phyloP scores from a whole-genome alignment of 345 rosid species.

The Salix exigua region DNA sequence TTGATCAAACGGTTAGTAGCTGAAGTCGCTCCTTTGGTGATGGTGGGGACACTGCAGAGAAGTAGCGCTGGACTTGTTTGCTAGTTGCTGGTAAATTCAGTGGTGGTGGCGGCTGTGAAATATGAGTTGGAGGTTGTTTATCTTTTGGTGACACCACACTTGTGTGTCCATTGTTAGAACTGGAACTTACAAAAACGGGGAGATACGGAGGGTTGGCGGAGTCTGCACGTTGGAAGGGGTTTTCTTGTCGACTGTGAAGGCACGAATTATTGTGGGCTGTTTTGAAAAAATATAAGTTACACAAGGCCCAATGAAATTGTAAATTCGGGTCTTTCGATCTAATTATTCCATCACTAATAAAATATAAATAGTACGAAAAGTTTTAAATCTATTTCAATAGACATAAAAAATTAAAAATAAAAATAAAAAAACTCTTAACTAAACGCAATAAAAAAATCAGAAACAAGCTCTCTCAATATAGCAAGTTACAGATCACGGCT shows the following conservation, averaged over 20 bases:
- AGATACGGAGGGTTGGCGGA: too few species aligned
- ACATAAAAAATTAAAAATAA: too few species aligned
- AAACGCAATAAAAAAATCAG: too few species aligned
- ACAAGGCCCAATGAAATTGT: neutral
- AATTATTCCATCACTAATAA: neutral
- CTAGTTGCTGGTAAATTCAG: constrained; percentile 24
- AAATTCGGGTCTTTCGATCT: neutral
- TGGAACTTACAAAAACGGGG: neutral
- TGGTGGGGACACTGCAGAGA: constrained; percentile 43
- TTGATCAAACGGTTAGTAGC: constrained; percentile 50
- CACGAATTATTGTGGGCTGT: too few species aligned
- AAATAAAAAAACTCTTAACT: neutral
- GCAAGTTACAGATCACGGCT: too few species aligned
- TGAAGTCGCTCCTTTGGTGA: constrained; percentile 39
- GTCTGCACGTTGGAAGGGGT: too few species aligned
- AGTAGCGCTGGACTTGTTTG: constrained; percentile 57
- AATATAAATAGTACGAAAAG: neutral
- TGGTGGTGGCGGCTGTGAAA: neutral
- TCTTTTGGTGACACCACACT: neutral
- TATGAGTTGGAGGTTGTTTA: neutral
- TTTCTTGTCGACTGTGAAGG: too few species aligned
- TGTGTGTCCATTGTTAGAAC: neutral
- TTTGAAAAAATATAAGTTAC: neutral
- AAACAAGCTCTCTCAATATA: too few species aligned
- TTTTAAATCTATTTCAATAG: neutral